phyloP scores from a whole-genome alignment of 2,329 filamentous ascomycete genomes.

The Diplodia corticola region DNA sequence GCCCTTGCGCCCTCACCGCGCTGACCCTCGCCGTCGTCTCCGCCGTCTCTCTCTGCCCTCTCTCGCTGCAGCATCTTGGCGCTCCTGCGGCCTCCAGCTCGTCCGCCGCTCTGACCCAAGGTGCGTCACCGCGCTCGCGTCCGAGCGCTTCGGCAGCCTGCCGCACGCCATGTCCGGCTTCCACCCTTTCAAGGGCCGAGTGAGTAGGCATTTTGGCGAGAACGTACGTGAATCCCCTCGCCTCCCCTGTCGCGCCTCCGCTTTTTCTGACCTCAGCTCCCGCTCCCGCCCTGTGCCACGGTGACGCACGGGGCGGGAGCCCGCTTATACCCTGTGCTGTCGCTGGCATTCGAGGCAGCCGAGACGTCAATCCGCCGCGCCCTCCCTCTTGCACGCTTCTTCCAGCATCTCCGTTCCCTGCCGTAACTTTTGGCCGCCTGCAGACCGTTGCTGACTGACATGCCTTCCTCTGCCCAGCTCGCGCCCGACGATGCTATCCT shows the following conservation, averaged over 20 bases:
- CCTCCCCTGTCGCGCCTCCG: slow-evolving; percentile 25
- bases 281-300: not conserved
- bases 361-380: not conserved
- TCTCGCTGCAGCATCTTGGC: not conserved
- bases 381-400: not conserved
- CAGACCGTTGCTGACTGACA: slow-evolving; percentile 26
- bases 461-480: slow-evolving; percentile 38
- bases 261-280: slow-evolving; percentile 23
- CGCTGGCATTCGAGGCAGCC: not conserved
- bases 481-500: slow-evolving; percentile 68
- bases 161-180: slow-evolving; percentile 34
- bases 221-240: slow-evolving; percentile 39
- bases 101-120: not conserved
- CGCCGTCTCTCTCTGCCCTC: not conserved
- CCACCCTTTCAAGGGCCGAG: slow-evolving; percentile 55
- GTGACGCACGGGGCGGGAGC: not conserved
- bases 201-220: slow-evolving; percentile 54
- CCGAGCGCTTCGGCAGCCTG: not conserved
- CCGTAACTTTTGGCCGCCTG: not conserved
- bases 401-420: not conserved
- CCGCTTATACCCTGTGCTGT: not conserved
- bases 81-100: not conserved
- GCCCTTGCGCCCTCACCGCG: not conserved
- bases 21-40: not conserved
- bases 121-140: not conserved